phyloP scores from a whole-genome alignment of 768 basidiomycete genomes.

The Russula abietina region DNA sequence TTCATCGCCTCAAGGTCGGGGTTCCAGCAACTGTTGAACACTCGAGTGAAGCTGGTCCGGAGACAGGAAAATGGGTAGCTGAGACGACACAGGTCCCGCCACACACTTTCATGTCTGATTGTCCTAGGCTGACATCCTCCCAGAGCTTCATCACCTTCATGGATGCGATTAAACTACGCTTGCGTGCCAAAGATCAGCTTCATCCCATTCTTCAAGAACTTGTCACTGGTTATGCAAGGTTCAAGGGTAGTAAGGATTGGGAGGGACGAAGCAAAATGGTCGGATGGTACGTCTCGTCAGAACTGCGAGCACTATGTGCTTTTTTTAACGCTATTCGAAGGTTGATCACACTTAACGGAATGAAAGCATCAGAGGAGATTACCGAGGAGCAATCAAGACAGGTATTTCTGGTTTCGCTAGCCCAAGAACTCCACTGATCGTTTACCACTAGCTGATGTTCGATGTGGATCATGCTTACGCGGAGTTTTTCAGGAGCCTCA shows the following conservation, averaged over 20 bases:
- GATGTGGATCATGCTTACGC: conserved; percentile 96
- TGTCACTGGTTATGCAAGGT: conserved; percentile 89
- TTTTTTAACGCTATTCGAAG: conserved; percentile 35
- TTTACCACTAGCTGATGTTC: conserved; percentile 64
- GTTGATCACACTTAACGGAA: conserved; percentile 93
- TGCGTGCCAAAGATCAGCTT: conserved; percentile 95
- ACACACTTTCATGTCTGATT: background rate
- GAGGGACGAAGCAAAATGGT: conserved; percentile 93
- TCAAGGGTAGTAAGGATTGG: conserved; percentile 94
- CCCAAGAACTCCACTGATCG: background rate
- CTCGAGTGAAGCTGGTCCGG: conserved; percentile 84
- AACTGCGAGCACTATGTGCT: background rate
- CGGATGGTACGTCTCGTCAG: conserved; percentile 58
- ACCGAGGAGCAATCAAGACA: conserved; percentile 93
- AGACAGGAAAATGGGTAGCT: conserved; percentile 95
- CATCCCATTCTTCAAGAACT: conserved; percentile 93
- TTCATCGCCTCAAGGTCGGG: conserved; percentile 84
- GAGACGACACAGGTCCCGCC: conserved; percentile 87
- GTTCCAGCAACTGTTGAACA: conserved; percentile 97
- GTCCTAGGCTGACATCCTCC: background rate
- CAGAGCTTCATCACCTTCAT: conserved; percentile 98
- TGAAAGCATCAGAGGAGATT: conserved; percentile 96
- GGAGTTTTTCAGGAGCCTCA: conserved; percentile 81
- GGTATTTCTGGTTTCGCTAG: conserved; percentile 38
- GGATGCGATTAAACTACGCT: conserved; percentile 88